phyloP scores from a whole-genome alignment of 306 rosid species.

The Prunus mira region DNA sequence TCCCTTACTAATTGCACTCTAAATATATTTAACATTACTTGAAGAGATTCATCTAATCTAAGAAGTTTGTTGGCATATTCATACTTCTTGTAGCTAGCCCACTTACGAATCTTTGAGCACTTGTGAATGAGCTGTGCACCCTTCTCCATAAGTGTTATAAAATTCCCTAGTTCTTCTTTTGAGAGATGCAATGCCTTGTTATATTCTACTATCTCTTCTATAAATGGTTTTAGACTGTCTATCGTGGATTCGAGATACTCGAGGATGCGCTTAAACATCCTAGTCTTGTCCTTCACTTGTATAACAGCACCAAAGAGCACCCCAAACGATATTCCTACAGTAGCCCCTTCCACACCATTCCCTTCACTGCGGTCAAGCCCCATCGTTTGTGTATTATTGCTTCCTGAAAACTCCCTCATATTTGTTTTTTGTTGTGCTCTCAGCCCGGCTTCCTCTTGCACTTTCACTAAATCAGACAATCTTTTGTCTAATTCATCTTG shows the following conservation, averaged over 20 bases:
- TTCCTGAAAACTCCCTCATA: background rate
- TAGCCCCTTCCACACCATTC: no score
- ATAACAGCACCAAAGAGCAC: no score
- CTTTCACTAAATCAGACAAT: background rate
- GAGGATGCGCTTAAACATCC: no score
- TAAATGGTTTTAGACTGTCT: no score
- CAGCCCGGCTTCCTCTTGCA: background rate
- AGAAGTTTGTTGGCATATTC: slow-evolving; percentile 1
- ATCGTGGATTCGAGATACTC: no score
- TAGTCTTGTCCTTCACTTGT: no score
- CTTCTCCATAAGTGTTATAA: background rate
- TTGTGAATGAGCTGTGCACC: background rate
- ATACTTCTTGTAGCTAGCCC: background rate
- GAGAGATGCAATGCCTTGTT: background rate
- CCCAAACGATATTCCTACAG: no score
- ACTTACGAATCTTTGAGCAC: background rate
- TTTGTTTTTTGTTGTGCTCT: background rate
- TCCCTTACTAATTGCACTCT: background rate
- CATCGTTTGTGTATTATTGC: no score
- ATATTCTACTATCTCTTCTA: no score
- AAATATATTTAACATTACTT: background rate
- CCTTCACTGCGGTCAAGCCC: no score
- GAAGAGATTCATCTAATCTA: slow-evolving; percentile 1
- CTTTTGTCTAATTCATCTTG: background rate
- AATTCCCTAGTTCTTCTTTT: background rate